A percentile compares a stretch with the other conserved stretches of the same genome.
Evolutionary conservation across 257 asterid species (phyloP).

Genomic region (Handroanthus guayacan): DNA sequence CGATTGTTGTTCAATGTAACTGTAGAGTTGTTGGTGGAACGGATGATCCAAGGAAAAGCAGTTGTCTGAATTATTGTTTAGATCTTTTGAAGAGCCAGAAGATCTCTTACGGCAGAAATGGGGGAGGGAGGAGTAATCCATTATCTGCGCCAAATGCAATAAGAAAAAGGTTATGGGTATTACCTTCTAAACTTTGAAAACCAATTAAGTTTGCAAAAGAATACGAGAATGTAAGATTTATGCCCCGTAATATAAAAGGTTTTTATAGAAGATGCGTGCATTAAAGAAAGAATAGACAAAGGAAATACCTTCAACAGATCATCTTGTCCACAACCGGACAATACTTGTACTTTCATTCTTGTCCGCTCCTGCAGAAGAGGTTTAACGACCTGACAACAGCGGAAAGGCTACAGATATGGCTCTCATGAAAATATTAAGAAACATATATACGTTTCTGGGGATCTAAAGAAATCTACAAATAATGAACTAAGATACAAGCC

Average conservation of each 20-base stretch:
- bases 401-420: constrained; percentile 5
- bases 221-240: neutral
- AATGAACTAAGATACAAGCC: neutral
- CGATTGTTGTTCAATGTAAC: constrained; percentile 63
- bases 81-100: constrained; percentile 59
- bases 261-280: neutral
- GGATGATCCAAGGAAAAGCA: constrained; percentile 80
- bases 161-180: neutral
- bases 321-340: constrained; percentile 76
- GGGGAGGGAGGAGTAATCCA: constrained; percentile 79
- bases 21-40: constrained; percentile 69
- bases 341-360: constrained; percentile 59
- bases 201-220: neutral
- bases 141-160: constrained; percentile 57
- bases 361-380: constrained; percentile 88
- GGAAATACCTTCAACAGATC: constrained; percentile 69
- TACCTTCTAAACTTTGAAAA: neutral
- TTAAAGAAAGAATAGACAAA: constrained; percentile 26
- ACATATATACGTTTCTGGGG: neutral
- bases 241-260: neutral
- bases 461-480: constrained; percentile 1
- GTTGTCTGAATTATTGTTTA: constrained; percentile 39
- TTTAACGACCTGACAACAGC: constrained; percentile 66
- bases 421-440: neutral
- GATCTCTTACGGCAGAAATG: constrained; percentile 73